These are phyloP conservation scores for Pterocarpus santalinus DNA, from an alignment of 306 rosid genomes.

Conservation along the genomic window DNA sequence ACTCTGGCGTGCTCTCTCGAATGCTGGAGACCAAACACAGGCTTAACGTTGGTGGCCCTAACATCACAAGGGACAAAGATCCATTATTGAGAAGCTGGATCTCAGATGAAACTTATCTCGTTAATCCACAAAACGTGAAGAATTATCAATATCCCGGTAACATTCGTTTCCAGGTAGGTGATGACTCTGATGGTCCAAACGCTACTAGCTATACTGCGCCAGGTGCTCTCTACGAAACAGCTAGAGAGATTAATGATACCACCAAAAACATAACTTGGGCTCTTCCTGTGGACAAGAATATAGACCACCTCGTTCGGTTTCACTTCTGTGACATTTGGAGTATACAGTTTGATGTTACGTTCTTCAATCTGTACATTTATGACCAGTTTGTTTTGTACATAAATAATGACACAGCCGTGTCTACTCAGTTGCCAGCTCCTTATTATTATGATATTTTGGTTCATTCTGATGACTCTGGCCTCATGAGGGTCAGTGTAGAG, in stretches of 20 bases:
- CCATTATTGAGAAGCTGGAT: conserved; percentile 50
- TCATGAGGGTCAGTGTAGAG: neutral
- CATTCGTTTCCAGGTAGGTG: neutral
- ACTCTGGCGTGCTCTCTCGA: conserved; percentile 17
- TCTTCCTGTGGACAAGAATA: conserved; percentile 46
- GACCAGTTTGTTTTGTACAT: accelerated
- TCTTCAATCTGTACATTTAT: conserved; percentile 10
- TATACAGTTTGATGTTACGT: accelerated
- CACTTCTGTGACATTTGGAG: conserved; percentile 51
- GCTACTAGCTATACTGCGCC: conserved; percentile 34
- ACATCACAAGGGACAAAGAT: neutral
- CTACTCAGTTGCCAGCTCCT: neutral
- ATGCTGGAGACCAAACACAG: conserved; percentile 43
- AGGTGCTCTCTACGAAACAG: conserved; percentile 8
- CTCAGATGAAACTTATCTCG: conserved; percentile 43
- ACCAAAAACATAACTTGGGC: conserved; percentile 43
- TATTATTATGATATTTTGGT: conserved; percentile 51
- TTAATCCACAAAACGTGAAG: neutral
- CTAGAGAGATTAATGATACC: neutral
- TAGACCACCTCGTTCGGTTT: conserved; percentile 41
- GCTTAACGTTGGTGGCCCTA: conserved; percentile 51
- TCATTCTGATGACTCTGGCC: conserved; percentile 43
- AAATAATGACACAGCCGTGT: accelerated
- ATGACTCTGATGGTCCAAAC: neutral
- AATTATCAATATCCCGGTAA: neutral